Conservation (phyloP, 2,329 filamentous ascomycete genomes). For the Eurotiales sp. region DNA sequence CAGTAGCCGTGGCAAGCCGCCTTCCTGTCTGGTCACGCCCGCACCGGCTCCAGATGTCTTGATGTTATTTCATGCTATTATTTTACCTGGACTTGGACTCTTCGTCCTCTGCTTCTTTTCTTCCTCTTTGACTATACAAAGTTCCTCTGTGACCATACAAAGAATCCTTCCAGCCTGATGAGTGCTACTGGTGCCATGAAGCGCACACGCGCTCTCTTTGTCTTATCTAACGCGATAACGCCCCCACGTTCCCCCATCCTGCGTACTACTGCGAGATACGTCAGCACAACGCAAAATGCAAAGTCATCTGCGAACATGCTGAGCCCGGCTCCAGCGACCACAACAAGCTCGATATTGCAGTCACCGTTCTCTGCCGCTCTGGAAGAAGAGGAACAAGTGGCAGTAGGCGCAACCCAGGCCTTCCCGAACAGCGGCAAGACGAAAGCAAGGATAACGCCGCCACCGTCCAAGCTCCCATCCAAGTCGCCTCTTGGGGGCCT, state of each 20-base stretch:
- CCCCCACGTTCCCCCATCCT: neutral
- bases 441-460: neutral
- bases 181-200: conserved; percentile 2
- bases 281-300: conserved; percentile 14
- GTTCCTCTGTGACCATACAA: no score
- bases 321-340: neutral
- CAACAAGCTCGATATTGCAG: neutral
- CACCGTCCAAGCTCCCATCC: neutral
- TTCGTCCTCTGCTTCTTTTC: neutral
- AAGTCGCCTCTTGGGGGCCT: conserved; percentile 33
- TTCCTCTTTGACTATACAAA: no score
- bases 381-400: no score
- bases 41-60: neutral
- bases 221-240: neutral
- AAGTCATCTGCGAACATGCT: conserved; percentile 10
- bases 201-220: conserved; percentile 5
- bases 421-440: neutral
- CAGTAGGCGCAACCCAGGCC: no score
- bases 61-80: neutral
- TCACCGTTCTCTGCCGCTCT: conserved; percentile 1
- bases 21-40: conserved; percentile 5
- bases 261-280: conserved; percentile 5
- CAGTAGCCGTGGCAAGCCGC: conserved; percentile 7
- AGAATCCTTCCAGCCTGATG: no score
- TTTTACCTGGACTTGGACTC: no score